Percentiles rank a stretch among this genome's conserved stretches.
Conservation (phyloP, 768 basidiomycete species). For the Leccinum boreale region DNA sequence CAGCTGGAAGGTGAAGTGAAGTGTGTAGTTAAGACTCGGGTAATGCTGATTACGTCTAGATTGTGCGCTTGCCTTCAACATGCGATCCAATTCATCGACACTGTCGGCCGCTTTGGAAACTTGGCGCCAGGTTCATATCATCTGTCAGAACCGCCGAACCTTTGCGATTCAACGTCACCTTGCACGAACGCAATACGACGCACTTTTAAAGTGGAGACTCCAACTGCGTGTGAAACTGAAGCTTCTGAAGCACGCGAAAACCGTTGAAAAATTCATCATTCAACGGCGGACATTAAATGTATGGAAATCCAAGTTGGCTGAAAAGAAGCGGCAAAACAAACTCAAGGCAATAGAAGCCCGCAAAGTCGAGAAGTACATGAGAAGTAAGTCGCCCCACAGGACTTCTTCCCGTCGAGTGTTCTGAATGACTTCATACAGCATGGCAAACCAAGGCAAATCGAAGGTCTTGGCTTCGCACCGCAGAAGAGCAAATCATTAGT, state of each 20-base stretch:
- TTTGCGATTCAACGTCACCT: conserved; percentile 44
- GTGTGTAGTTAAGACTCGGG: not conserved
- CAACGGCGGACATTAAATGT: conserved; percentile 44
- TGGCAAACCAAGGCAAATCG: conserved; percentile 44
- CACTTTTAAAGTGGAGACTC: conserved; percentile 55
- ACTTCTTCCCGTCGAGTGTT: not conserved
- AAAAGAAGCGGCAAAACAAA: conserved; percentile 42
- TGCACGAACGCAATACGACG: conserved; percentile 38
- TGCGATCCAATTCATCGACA: conserved; percentile 41
- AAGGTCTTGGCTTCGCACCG: conserved; percentile 38
- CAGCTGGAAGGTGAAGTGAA: conserved; percentile 44
- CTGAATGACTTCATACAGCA: conserved; percentile 31
- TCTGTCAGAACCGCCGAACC: conserved; percentile 44
- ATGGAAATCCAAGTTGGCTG: conserved; percentile 47
- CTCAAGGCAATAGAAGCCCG: conserved; percentile 42
- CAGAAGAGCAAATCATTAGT: conserved; percentile 42
- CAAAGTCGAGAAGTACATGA: conserved; percentile 28
- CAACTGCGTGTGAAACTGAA: conserved; percentile 48
- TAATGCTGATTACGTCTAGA: conserved; percentile 33
- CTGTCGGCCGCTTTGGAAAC: conserved; percentile 36
- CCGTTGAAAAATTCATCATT: conserved; percentile 50
- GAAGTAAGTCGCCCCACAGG: conserved; percentile 31
- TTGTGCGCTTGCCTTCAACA: conserved; percentile 47
- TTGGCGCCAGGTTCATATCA: conserved; percentile 44
- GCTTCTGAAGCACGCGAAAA: conserved; percentile 50